Evolutionary conservation across 129 eudicot species (phyloP).

Genomic region (Artemisia argyi): DNA sequence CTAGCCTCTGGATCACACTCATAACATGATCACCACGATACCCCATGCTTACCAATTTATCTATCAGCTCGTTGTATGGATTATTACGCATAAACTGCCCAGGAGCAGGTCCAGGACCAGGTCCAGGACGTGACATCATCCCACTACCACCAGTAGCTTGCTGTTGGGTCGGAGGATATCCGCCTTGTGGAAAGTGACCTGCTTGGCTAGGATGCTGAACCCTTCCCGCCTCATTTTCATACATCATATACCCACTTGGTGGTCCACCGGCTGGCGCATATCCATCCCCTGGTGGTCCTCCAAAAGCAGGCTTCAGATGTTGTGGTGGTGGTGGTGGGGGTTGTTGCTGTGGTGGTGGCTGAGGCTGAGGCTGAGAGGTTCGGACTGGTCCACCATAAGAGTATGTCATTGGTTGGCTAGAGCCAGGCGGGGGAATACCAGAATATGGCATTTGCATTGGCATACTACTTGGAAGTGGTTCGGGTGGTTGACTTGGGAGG

Average conservation of each 20-base stretch:
- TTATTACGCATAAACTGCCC: slow-evolving; percentile 53
- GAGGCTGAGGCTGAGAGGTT: slow-evolving; percentile 54
- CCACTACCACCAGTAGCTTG: slow-evolving; percentile 32
- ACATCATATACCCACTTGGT: slow-evolving; percentile 59
- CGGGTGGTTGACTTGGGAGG: slow-evolving; percentile 22
- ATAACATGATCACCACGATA: slow-evolving; percentile 77
- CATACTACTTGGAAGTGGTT: slow-evolving; percentile 55
- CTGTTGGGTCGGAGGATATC: slow-evolving; percentile 50
- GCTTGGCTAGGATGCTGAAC: slow-evolving; percentile 36
- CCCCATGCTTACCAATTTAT: slow-evolving; percentile 90
- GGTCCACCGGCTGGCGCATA: slow-evolving; percentile 40
- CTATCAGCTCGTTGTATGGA: slow-evolving; percentile 78
- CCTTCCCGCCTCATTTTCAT: slow-evolving; percentile 24
- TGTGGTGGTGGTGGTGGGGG: slow-evolving; percentile 51
- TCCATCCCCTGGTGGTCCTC: slow-evolving; percentile 62
- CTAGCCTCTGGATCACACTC: slow-evolving; percentile 82
- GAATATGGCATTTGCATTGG: slow-evolving; percentile 67
- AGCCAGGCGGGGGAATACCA: slow-evolving; percentile 47
- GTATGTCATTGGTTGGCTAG: slow-evolving; percentile 51
- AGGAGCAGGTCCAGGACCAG: slow-evolving; percentile 11
- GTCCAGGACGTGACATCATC: slow-evolving; percentile 45
- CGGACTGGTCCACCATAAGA: slow-evolving; percentile 53
- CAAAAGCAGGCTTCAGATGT: slow-evolving; percentile 62
- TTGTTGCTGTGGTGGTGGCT: slow-evolving; percentile 41
- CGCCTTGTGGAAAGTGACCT: slow-evolving; percentile 56